Evolutionary conservation across 2,329 filamentous ascomycete genomes (phyloP).

Genomic region (Phialemonium atrogriseum): DNA sequence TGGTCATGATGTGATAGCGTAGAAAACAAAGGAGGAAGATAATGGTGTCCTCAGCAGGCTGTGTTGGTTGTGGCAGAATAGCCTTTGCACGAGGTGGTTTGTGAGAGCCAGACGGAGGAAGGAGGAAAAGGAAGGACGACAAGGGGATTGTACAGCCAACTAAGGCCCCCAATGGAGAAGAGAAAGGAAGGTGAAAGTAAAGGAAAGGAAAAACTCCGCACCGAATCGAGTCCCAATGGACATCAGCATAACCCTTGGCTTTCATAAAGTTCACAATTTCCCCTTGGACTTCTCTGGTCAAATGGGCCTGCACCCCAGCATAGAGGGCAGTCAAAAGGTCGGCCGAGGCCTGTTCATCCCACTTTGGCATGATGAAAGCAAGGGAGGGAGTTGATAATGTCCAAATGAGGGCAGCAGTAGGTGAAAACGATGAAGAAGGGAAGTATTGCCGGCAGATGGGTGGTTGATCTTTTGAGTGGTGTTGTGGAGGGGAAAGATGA

Average conservation of each 20-base stretch:
- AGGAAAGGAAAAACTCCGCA: constrained; percentile 6
- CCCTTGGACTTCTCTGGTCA: constrained; percentile 13
- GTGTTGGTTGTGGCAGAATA: too few species aligned
- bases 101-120: background rate
- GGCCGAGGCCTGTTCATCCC: constrained; percentile 5
- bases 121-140: background rate
- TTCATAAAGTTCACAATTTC: constrained; percentile 14
- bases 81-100: too few species aligned
- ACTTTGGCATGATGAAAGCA: constrained; percentile 7
- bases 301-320: constrained; percentile 7
- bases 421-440: too few species aligned
- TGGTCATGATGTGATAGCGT: constrained; percentile 1
- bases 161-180: background rate
- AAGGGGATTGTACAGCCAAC: background rate
- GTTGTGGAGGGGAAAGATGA: background rate
- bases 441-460: too few species aligned
- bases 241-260: constrained; percentile 10
- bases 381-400: constrained; percentile 1
- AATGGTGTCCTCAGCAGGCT: too few species aligned
- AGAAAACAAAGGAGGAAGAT: too few species aligned
- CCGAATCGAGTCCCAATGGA: constrained; percentile 14
- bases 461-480: background rate
- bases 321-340: constrained; percentile 16
- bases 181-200: constrained; percentile 2
- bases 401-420: too few species aligned